Conservation (phyloP, 257 asterid genomes). For the Fraxinus anomala region DNA sequence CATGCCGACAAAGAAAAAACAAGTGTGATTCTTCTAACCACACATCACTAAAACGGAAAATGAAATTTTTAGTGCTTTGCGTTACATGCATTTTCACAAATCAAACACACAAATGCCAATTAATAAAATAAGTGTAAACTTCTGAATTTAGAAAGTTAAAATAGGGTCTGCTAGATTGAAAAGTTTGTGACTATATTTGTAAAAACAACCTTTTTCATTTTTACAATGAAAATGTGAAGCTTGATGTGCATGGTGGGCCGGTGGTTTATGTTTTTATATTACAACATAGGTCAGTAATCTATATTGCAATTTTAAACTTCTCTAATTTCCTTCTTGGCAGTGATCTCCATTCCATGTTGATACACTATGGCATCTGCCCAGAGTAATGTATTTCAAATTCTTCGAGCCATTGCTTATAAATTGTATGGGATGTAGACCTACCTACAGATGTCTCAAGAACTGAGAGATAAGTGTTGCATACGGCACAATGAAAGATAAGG, state of each 20-base stretch:
- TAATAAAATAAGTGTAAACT: background rate
- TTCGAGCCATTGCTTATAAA: background rate
- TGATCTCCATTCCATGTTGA: background rate
- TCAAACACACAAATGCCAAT: background rate
- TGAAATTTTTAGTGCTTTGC: background rate
- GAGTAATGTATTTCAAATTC: background rate
- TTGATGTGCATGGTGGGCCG: too few species aligned
- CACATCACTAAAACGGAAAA: background rate
- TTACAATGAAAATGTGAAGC: background rate
- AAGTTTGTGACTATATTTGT: background rate
- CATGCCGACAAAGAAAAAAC: background rate
- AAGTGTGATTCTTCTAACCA: background rate
- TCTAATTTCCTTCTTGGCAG: too few species aligned
- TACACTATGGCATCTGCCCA: background rate
- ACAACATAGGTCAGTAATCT: background rate
- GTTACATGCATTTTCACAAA: background rate
- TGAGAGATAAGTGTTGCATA: background rate
- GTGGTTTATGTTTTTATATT: background rate
- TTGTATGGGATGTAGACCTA: background rate
- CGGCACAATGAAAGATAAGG: too few species aligned
- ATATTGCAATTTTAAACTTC: background rate
- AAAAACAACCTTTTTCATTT: background rate
- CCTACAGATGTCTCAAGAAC: background rate
- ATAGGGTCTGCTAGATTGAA: background rate
- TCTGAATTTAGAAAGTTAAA: background rate